phyloP scores from a whole-genome alignment of 106 monocot species.

The Acorus calamus region DNA sequence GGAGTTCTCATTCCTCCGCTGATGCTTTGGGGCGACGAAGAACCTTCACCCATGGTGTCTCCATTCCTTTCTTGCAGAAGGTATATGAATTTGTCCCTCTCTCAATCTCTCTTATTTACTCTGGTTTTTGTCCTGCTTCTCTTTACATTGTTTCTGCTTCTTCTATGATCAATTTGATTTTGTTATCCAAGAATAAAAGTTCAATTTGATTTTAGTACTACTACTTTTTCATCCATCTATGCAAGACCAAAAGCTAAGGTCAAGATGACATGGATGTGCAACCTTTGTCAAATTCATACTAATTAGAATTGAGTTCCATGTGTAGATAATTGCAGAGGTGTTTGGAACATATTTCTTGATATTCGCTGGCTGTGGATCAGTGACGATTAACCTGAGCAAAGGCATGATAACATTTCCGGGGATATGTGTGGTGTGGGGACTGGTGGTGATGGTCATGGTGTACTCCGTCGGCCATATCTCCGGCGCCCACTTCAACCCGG shows the following conservation, averaged over 20 bases:
- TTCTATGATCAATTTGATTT: background rate
- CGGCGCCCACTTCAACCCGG: slow-evolving; percentile 82
- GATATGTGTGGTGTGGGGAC: slow-evolving; percentile 62
- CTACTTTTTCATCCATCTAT: too few relatives aligned
- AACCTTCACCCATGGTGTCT: background rate
- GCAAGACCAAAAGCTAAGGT: too few relatives aligned
- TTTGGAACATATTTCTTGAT: slow-evolving; percentile 72
- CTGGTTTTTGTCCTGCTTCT: background rate
- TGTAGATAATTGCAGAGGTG: slow-evolving; percentile 61
- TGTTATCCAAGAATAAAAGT: too few relatives aligned
- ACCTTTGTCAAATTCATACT: too few relatives aligned
- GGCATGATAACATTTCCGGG: slow-evolving; percentile 68
- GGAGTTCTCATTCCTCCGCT: too few relatives aligned
- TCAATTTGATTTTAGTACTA: too few relatives aligned
- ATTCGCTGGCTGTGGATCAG: slow-evolving; percentile 69
- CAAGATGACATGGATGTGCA: too few relatives aligned
- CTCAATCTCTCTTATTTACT: background rate
- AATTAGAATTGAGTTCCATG: background rate
- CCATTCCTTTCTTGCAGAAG: slow-evolving; percentile 45
- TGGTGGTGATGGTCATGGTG: slow-evolving; percentile 63
- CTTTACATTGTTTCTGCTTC: background rate
- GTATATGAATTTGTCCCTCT: background rate
- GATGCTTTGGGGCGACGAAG: too few relatives aligned
- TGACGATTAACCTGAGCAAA: slow-evolving; percentile 48
- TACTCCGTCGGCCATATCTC: slow-evolving; percentile 87